These are phyloP conservation scores for Cucumis sativus DNA, from an alignment of 306 rosid genomes.

Conservation along the genomic window Cucumber_9930_V3 NC_026658.2:5830001-5830500, in stretches of 20 bases:
- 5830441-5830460: conserved; percentile 58
- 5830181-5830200: conserved; percentile 90
- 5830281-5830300: conserved; percentile 82
- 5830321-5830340: conserved; percentile 98
- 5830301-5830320: conserved; percentile 92
- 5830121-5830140: conserved; percentile 89
- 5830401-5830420: conserved; percentile 81
- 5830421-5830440: conserved; percentile 68
- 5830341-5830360: conserved; percentile 47
- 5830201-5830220: conserved; percentile 84
- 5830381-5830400: conserved; percentile 61
- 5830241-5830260: conserved; percentile 86
- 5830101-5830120: conserved; percentile 79
- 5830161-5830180: conserved; percentile 70
- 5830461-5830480: conserved; percentile 95
- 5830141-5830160: conserved; percentile 94
- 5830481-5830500: conserved; percentile 86
- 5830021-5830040: conserved; percentile 71
- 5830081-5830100: conserved; percentile 58
- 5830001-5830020: conserved; percentile 60
- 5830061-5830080: conserved; percentile 63
- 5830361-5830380: conserved; percentile 25
- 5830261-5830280: conserved; percentile 77
- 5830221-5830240: conserved; percentile 69
- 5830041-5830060: conserved; percentile 57